Percentiles rank a stretch among this genome's conserved stretches.
Conservation (phyloP, 2,329 filamentous ascomycete species). For the Podosphaera leucotricha region DNA sequence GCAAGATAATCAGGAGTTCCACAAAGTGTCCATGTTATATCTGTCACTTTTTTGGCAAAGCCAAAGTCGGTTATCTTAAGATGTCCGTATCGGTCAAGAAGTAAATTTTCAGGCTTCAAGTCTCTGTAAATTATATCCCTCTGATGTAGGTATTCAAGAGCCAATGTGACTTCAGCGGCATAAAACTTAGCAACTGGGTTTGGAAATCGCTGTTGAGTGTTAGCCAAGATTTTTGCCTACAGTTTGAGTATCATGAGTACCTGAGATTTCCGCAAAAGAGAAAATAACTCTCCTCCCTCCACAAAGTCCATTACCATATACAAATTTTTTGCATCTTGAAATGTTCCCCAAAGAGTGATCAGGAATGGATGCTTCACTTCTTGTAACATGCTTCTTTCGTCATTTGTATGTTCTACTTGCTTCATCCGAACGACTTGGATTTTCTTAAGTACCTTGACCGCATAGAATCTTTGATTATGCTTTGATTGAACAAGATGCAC, state of each 20-base stretch:
- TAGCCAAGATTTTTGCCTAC: constrained; percentile 1
- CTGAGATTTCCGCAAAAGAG: constrained; percentile 75
- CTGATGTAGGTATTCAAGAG: constrained; percentile 82
- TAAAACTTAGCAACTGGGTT: constrained; percentile 99
- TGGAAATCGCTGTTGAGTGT: constrained; percentile 53
- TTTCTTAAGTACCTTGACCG: constrained; percentile 97
- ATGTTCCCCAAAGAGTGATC: constrained; percentile 95
- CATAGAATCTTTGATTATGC: constrained; percentile 96
- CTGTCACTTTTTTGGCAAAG: constrained; percentile 91
- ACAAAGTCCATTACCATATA: constrained; percentile 99
- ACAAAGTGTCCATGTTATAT: constrained; percentile 98
- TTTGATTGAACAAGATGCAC: constrained; percentile 94
- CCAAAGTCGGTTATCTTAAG: constrained; percentile 97
- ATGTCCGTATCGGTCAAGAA: constrained; percentile 80
- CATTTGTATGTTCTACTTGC: constrained; percentile 97
- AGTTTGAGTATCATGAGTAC: constrained; percentile 19
- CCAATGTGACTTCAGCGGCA: constrained; percentile 86
- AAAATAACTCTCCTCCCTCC: constrained; percentile 93
- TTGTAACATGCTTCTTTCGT: constrained; percentile 85
- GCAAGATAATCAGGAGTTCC: constrained; percentile 95
- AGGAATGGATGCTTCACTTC: constrained; percentile 96
- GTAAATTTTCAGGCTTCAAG: constrained; percentile 81
- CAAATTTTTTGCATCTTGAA: constrained; percentile 81
- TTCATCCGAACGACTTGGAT: constrained; percentile 99
- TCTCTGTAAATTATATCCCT: constrained; percentile 97